These are phyloP conservation scores for Termitomyces sp. DNA, from an alignment of 768 basidiomycete genomes.

Conservation along the genomic window DNA sequence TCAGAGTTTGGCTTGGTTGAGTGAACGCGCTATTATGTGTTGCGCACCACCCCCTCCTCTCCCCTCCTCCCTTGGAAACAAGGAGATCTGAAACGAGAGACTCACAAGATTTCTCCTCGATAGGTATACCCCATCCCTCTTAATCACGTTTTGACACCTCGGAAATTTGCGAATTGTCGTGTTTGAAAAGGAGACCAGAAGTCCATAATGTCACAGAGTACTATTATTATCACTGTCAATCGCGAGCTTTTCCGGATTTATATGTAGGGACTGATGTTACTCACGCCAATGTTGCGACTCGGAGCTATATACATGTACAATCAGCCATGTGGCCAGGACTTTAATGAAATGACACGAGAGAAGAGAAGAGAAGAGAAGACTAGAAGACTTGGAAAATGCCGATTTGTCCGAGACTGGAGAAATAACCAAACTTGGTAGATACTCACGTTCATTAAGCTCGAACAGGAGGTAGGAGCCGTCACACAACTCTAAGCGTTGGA, in stretches of 20 bases:
- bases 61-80: background rate
- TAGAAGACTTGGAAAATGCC: background rate
- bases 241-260: background rate
- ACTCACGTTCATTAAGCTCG: background rate
- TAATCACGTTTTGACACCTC: background rate
- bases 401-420: background rate
- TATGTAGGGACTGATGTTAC: too few species aligned
- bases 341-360: background rate
- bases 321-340: background rate
- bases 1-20: background rate
- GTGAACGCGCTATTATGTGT: background rate
- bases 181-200: background rate
- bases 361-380: background rate
- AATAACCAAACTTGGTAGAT: background rate
- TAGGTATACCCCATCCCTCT: too few species aligned
- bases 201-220: background rate
- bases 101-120: background rate
- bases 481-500: background rate
- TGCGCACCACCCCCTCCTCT: too few species aligned
- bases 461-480: background rate
- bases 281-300: background rate
- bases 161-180: background rate
- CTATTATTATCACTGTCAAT: background rate
- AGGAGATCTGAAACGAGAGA: background rate
- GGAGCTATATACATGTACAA: background rate